Evolutionary conservation across 495 filamentous ascomycete genomes (phyloP).

Genomic region (Podospora pseudopauciseta): DNA sequence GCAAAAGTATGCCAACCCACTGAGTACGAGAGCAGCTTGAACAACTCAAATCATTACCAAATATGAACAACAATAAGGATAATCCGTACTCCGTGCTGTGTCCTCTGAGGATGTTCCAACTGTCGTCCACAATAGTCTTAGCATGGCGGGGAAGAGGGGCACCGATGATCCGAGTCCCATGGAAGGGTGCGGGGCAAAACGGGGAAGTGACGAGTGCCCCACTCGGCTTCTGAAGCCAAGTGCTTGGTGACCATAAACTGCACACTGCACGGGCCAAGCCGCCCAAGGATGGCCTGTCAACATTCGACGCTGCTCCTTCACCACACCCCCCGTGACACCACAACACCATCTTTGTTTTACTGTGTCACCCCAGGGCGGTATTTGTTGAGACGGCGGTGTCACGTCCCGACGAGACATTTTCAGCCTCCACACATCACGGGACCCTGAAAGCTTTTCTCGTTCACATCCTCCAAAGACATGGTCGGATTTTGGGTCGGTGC

Average conservation of each 20-base stretch:
- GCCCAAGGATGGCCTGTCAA: conserved; percentile 3
- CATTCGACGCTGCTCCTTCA: neutral
- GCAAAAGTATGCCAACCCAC: too few species aligned
- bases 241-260: conserved; percentile 1
- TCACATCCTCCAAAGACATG: neutral
- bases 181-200: neutral
- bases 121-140: neutral
- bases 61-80: too few species aligned
- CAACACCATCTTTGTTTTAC: neutral
- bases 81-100: too few species aligned
- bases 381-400: neutral
- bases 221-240: neutral
- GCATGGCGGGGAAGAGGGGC: conserved; percentile 3
- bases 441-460: neutral
- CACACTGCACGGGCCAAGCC: conserved; percentile 3
- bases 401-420: neutral
- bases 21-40: too few species aligned
- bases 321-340: neutral
- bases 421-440: neutral
- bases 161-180: neutral
- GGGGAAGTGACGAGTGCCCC: neutral
- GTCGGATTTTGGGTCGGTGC: conserved; percentile 2
- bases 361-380: conserved; percentile 2
- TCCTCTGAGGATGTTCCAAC: neutral
- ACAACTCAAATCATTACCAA: too few species aligned